A percentile compares a stretch with the other conserved stretches of the same genome.
Evolutionary conservation across 2,329 filamentous ascomycete genomes (phyloP).

Genomic region (Fusarium paranaense): DNA sequence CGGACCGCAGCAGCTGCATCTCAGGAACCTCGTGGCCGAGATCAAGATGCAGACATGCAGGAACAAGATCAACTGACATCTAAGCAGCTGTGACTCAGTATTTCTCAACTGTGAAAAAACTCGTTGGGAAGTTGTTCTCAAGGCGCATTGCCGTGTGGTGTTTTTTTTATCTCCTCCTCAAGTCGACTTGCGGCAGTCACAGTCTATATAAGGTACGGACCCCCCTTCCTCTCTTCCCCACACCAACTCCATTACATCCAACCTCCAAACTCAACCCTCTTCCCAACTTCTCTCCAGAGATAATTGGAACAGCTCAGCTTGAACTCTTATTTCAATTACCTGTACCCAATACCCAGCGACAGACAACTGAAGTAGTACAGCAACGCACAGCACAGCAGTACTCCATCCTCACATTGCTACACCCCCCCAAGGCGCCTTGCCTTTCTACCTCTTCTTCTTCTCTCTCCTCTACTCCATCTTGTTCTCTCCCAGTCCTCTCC

Average conservation of each 20-base stretch:
- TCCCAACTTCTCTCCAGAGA: not conserved
- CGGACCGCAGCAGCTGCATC: not conserved
- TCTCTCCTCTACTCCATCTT: constrained; percentile 41
- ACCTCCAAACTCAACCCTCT: not conserved
- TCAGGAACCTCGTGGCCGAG: not conserved
- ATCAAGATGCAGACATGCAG: not conserved
- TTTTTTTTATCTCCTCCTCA: not conserved
- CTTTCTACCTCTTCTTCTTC: not conserved
- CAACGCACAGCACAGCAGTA: not conserved
- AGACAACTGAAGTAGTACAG: not conserved
- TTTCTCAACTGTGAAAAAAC: not conserved
- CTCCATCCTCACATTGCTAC: not conserved
- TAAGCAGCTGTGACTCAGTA: not conserved
- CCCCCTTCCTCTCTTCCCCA: not conserved
- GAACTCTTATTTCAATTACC: not conserved
- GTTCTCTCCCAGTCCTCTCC: constrained; percentile 53
- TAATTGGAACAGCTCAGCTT: not conserved
- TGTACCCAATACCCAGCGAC: not conserved
- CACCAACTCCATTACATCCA: not conserved
- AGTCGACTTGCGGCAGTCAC: not conserved
- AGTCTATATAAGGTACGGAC: not conserved
- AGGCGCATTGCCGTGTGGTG: not conserved
- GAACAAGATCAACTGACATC: not conserved
- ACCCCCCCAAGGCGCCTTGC: not conserved
- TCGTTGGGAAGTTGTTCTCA: not conserved